These are phyloP conservation scores for Rugonectria rugulosa DNA, from an alignment of 2,329 filamentous ascomycete species.

Conservation along the genomic window DNA sequence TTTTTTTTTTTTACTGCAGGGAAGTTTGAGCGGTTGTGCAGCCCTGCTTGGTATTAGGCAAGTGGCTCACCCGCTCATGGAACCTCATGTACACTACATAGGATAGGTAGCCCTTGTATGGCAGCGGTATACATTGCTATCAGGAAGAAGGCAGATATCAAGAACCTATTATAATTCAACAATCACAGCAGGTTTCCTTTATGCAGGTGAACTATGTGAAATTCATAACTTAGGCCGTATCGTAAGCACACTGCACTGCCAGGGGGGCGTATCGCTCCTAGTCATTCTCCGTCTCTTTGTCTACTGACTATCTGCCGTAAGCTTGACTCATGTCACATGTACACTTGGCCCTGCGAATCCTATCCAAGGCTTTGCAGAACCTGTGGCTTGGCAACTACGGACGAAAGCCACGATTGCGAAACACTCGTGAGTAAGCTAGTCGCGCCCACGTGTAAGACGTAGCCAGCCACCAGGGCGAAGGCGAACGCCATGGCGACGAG, in stretches of 20 bases:
- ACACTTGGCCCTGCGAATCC: not conserved
- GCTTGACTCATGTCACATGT: not conserved
- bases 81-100: slow-evolving; percentile 3
- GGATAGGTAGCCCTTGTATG: not conserved
- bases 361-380: slow-evolving; percentile 27
- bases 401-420: slow-evolving; percentile 29
- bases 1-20: not conserved
- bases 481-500: slow-evolving; percentile 20
- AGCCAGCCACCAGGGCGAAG: slow-evolving; percentile 21
- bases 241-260: not conserved
- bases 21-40: slow-evolving; percentile 10
- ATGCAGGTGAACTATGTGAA: not conserved
- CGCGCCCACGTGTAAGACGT: slow-evolving; percentile 25
- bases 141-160: slow-evolving; percentile 8
- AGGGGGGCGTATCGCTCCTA: not conserved
- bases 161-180: slow-evolving; percentile 1
- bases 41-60: not conserved
- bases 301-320: not conserved
- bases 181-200: not conserved
- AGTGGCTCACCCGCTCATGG: not conserved
- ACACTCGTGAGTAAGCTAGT: slow-evolving; percentile 22
- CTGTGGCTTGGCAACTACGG: slow-evolving; percentile 30
- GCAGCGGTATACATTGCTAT: slow-evolving; percentile 14
- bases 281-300: not conserved
- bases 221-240: not conserved